Percentiles rank a stretch among this genome's conserved stretches.
Evolutionary conservation across 805 yeast genomes (phyloP).

Genomic region (Kuraishia hungarica): DNA sequence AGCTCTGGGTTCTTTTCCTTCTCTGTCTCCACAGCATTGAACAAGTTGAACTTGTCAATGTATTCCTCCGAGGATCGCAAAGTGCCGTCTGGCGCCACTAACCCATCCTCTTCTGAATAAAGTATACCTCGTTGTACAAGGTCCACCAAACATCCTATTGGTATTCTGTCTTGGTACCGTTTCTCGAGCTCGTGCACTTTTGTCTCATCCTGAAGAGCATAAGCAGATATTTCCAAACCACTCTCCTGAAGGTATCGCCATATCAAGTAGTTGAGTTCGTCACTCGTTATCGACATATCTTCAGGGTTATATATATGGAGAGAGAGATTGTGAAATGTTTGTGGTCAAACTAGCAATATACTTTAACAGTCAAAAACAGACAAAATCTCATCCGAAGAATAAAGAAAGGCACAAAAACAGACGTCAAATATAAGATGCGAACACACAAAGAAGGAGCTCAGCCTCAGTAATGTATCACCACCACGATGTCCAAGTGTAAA

Average conservation of each 20-base stretch:
- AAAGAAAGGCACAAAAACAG: not conserved
- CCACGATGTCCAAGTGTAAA: not conserved
- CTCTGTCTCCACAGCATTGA: constrained; percentile 44
- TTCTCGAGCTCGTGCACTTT: constrained; percentile 49
- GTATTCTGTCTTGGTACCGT: constrained; percentile 40
- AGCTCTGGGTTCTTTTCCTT: constrained; percentile 11
- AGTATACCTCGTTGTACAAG: constrained; percentile 82
- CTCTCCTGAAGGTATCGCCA: constrained; percentile 91
- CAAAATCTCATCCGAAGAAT: too few relatives aligned
- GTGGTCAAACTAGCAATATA: too few relatives aligned
- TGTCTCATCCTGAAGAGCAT: constrained; percentile 72
- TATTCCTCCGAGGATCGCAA: constrained; percentile 8
- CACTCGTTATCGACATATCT: constrained; percentile 79
- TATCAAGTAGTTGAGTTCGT: constrained; percentile 79
- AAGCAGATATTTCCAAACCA: constrained; percentile 69
- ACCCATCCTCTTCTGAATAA: constrained; percentile 60
- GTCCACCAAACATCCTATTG: constrained; percentile 76
- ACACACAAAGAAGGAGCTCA: not conserved
- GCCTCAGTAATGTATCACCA: not conserved
- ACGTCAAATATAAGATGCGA: not conserved
- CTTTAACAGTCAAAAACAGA: too few relatives aligned
- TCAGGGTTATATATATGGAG: not conserved
- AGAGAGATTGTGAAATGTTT: too few relatives aligned
- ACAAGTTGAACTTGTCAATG: constrained; percentile 31
- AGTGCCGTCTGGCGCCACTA: constrained; percentile 28